Base-by-base conservation (phyloP, 2,329 filamentous ascomycete genomes). In the Fusarium hostae region DNA sequence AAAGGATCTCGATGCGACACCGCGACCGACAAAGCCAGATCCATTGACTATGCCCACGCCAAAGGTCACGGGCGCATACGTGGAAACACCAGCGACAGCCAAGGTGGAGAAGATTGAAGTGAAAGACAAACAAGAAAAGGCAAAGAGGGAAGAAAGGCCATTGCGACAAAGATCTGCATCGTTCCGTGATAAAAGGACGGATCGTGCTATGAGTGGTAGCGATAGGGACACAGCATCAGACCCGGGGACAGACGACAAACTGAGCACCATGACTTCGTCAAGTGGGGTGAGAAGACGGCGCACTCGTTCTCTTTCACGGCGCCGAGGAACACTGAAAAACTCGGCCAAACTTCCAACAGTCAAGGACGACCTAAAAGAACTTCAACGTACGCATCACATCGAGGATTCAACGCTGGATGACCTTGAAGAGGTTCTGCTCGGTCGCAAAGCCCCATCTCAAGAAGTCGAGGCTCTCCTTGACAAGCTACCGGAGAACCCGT, bases 391-490 rank as follows among this genome's bases (percentile, higher is more conserved):
- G 47, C 84, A 89, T 72, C 83, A 88, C 58, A 85, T 89, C 30
- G 87, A 90, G 22, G 88, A 90, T 72, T 88, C 86, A 2, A 89
- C 87, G 1, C 77, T 89, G n/a, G 88, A 90, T 51, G 86, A 89
- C 66, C 80, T 89, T 34, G 86, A 86, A 62, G 84, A 86, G 32
- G 79, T 89, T 41, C 75, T 89, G 30, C 77, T 78, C 34, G 81
- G 80, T n/a, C 79, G 79, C 55, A 81, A 80, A 62, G 68, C 77
- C 9, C 70, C 74, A 15, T 74, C 75, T 11, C 72, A 72, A 11
- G 72, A 73, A 41, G 61, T 78, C 16, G 71, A 77, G 40, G 71
- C 64, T 20, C 67, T 79, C 18, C 65, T 78, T 10, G 73, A 77
- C 43, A 70, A 79, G 26, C 40, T 77, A 9, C 70, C 76, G 15